Evolutionary conservation across 495 filamentous ascomycete species (phyloP).

Genomic region (Penicillium soppii): DNA sequence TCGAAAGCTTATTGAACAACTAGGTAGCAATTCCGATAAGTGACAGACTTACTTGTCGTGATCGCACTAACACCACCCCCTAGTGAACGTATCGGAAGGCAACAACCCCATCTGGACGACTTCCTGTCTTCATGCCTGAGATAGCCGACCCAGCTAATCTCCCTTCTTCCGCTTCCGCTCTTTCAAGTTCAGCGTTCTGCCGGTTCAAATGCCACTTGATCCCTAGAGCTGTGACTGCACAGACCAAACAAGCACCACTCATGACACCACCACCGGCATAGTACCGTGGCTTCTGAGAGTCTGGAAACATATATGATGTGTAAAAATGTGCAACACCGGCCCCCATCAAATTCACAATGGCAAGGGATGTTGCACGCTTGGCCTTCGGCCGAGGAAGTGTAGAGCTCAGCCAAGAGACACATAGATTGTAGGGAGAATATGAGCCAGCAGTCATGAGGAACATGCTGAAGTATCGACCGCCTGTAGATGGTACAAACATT

Average conservation of each 20-base stretch:
- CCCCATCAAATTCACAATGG: slow-evolving; percentile 10
- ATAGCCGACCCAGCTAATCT: slow-evolving; percentile 1
- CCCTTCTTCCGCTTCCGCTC: slow-evolving; percentile 7
- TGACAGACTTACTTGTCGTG: too few relatives aligned
- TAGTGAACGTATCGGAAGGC: slow-evolving; percentile 8
- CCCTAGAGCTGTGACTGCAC: slow-evolving; percentile 4
- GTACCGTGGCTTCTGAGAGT: slow-evolving; percentile 10
- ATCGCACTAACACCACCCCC: slow-evolving; percentile 23
- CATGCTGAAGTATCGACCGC: slow-evolving; percentile 13
- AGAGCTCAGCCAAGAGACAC: slow-evolving; percentile 7
- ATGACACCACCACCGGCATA: slow-evolving; percentile 12
- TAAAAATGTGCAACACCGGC: slow-evolving; percentile 13
- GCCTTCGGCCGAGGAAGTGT: slow-evolving; percentile 9
- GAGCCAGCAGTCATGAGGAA: slow-evolving; percentile 14
- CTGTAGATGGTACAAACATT: slow-evolving; percentile 7
- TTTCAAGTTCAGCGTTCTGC: slow-evolving; percentile 7
- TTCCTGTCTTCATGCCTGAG: not conserved
- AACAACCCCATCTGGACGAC: slow-evolving; percentile 8
- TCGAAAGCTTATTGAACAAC: too few relatives aligned
- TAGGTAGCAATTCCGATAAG: too few relatives aligned
- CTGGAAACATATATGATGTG: slow-evolving; percentile 13
- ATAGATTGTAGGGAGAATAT: slow-evolving; percentile 11
- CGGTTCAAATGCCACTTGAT: slow-evolving; percentile 9
- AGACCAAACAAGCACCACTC: slow-evolving; percentile 11
- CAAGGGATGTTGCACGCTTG: slow-evolving; percentile 9